Conservation (phyloP, 1,284 basidiomycete species). For the Veloboletus limbatus region DNA sequence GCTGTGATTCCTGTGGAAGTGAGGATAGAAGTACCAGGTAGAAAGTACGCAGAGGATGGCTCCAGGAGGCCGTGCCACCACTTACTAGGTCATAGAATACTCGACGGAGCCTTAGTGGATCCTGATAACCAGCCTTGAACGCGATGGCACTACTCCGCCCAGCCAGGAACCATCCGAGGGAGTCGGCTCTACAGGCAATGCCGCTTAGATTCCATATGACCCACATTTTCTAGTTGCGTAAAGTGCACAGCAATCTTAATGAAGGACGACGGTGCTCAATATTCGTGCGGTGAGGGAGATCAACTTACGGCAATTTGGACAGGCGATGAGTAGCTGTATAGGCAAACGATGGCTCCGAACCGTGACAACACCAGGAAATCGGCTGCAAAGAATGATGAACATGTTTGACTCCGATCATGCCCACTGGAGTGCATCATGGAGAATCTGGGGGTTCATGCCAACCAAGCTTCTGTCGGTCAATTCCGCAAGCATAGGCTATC, state of each 20-base stretch:
- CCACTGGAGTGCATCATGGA: too few relatives aligned
- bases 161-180: background rate
- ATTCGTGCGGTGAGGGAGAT: background rate
- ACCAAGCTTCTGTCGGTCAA: background rate
- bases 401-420: background rate
- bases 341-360: background rate
- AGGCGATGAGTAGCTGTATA: background rate
- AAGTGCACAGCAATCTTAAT: background rate
- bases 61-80: slow-evolving; percentile 3
- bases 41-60: slow-evolving; percentile 14
- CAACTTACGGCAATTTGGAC: background rate
- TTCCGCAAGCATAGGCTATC: background rate
- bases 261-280: background rate
- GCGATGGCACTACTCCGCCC: background rate
- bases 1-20: slow-evolving; percentile 26
- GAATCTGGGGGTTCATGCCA: background rate
- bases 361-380: too few relatives aligned
- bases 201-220: background rate
- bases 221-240: background rate
- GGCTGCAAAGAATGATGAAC: background rate
- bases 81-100: background rate
- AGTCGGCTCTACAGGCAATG: background rate
- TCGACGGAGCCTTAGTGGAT: slow-evolving; percentile 12
- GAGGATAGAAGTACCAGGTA: slow-evolving; percentile 12
- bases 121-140: slow-evolving; percentile 2